Evolutionary conservation across 2,329 filamentous ascomycete genomes (phyloP).

Genomic region (Emmonsia crescens): DNA sequence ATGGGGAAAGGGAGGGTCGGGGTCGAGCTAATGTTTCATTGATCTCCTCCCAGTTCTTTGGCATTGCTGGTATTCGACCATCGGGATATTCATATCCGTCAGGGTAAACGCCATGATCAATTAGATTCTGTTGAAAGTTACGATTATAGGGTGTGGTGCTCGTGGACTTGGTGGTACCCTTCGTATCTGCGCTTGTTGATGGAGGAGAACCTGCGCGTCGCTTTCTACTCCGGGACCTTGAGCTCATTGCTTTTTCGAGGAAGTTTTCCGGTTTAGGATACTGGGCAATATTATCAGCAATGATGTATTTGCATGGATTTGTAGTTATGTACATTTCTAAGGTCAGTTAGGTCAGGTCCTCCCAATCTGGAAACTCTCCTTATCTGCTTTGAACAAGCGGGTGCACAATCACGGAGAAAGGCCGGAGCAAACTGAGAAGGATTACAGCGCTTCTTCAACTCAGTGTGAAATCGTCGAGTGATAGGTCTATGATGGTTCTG

Average conservation of each 20-base stretch:
- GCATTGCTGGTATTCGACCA: constrained; percentile 17
- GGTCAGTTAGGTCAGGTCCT: constrained; percentile 10
- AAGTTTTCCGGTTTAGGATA: background rate
- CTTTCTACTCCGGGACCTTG: constrained; percentile 2
- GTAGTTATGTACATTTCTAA: constrained; percentile 10
- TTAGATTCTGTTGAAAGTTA: no score
- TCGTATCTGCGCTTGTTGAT: no score
- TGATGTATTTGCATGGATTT: background rate
- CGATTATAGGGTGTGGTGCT: no score
- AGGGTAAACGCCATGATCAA: no score
- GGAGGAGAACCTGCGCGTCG: no score
- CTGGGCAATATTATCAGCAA: background rate
- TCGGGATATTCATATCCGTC: constrained; percentile 16
- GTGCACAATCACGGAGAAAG: background rate
- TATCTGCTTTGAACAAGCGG: constrained; percentile 3
- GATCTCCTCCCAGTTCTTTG: constrained; percentile 25
- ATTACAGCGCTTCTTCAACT: constrained; percentile 1
- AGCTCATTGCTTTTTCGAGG: constrained; percentile 3
- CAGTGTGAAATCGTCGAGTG: background rate
- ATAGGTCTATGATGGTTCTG: background rate
- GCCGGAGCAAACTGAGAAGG: constrained; percentile 1
- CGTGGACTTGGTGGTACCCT: no score
- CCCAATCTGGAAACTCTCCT: constrained; percentile 10
- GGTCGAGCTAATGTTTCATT: constrained; percentile 17
- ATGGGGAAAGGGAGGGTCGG: constrained; percentile 28